phyloP scores from a whole-genome alignment of 495 filamentous ascomycete species.

The Trichoderma erinaceum region DNA sequence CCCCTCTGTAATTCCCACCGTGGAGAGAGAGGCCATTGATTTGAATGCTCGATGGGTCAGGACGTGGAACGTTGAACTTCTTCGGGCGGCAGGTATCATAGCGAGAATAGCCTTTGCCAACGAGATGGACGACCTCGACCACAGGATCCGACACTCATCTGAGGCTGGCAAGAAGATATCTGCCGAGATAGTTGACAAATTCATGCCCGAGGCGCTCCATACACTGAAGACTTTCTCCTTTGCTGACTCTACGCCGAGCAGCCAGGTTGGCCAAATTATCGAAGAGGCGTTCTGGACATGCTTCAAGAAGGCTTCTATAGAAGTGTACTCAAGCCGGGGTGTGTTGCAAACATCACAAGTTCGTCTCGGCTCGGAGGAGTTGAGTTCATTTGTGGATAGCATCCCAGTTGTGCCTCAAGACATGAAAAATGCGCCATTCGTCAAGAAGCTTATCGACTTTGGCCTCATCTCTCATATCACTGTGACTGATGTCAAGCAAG shows the following conservation, averaged over 20 bases:
- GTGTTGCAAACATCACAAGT: constrained; percentile 72
- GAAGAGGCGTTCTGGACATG: constrained; percentile 94
- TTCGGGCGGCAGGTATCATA: constrained; percentile 84
- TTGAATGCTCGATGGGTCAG: constrained; percentile 90
- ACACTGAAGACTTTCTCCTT: constrained; percentile 78
- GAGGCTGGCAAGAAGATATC: constrained; percentile 42
- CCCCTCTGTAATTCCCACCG: constrained; percentile 93
- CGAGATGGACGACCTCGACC: constrained; percentile 73
- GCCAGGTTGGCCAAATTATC: constrained; percentile 70
- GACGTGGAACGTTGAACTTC: constrained; percentile 94
- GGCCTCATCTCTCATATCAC: constrained; percentile 79
- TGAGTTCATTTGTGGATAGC: constrained; percentile 78
- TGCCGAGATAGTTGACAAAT: constrained; percentile 53
- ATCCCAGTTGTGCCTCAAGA: constrained; percentile 80
- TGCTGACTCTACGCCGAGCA: constrained; percentile 79
- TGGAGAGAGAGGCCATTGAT: constrained; percentile 96
- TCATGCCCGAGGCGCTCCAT: constrained; percentile 74
- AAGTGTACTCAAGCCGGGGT: constrained; percentile 80
- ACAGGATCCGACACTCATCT: constrained; percentile 42
- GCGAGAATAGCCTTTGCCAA: constrained; percentile 78
- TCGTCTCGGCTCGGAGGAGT: constrained; percentile 70
- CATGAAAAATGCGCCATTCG: constrained; percentile 61
- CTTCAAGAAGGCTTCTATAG: constrained; percentile 71
- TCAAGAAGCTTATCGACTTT: constrained; percentile 69
- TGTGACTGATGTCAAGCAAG: constrained; percentile 73